These are phyloP conservation scores for Abortiporus biennis DNA, from an alignment of 1,284 basidiomycete species.

Conservation along the genomic window DNA sequence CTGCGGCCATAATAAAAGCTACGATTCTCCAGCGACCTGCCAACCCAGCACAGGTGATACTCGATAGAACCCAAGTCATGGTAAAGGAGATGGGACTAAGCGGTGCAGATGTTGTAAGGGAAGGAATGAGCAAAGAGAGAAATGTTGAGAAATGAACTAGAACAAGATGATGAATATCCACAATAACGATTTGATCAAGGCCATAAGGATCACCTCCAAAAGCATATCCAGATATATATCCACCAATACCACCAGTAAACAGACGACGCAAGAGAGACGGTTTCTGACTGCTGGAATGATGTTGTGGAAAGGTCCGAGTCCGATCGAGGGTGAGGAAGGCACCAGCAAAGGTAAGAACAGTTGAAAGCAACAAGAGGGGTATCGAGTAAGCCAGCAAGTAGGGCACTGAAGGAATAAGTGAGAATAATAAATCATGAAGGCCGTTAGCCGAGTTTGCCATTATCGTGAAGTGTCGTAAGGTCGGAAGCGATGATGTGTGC, in stretches of 20 bases:
- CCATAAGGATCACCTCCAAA: conserved; percentile 42
- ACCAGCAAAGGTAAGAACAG: conserved; percentile 52
- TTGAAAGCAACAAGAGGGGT: conserved; percentile 45
- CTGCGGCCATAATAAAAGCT: conserved; percentile 37
- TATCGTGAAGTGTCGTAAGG: conserved; percentile 3
- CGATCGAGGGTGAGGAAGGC: conserved; percentile 65
- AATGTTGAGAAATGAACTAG: conserved; percentile 57
- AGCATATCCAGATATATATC: conserved; percentile 47
- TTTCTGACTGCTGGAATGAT: no score
- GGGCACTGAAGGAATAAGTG: conserved; percentile 18
- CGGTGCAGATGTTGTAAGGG: conserved; percentile 35
- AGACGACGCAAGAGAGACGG: conserved; percentile 24
- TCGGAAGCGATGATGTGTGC: conserved; percentile 10
- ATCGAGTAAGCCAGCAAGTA: conserved; percentile 45
- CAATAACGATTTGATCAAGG: neutral
- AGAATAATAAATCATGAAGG: conserved; percentile 15
- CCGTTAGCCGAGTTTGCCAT: conserved; percentile 9
- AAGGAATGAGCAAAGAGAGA: conserved; percentile 50
- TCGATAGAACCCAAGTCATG: conserved; percentile 51
- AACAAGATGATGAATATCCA: neutral
- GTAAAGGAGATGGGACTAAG: conserved; percentile 47
- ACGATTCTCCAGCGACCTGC: conserved; percentile 44
- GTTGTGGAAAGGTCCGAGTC: conserved; percentile 50
- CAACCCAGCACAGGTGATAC: conserved; percentile 36
- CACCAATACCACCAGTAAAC: conserved; percentile 59